Base-by-base conservation (phyloP, 140 eudicot genomes). In the Cichorium intybus region DNA sequence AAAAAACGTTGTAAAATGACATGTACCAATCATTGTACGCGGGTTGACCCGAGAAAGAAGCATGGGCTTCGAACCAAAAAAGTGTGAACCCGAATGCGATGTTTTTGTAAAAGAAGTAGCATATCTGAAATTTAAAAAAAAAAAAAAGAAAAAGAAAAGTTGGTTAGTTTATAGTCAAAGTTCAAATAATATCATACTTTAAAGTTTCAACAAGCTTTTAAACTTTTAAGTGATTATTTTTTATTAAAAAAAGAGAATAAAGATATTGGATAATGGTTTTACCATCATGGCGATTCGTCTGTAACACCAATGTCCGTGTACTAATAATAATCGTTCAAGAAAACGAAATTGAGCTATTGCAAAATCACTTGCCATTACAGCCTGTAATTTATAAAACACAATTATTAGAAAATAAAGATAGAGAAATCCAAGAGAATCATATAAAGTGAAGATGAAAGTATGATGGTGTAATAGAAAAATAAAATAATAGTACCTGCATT, bases 291-390 rank as follows among this genome's bases (percentile, higher is more conserved):
- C 74, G 57, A 94, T 82, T 75, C 99, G 83, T 73, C 99, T 84
- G 80, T 94, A 94, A 67, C 95, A 94, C 99, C 99, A 94, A 73
- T 94, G 99, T 43, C 99, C 99, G 68, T 94, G 99, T 34, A 94
- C 95, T 81, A 94, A 68, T 74, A 94, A 82, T 56, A 94, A 59
- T 35, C 99, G 75, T 76, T 94, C 99, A 15, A 94, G 97, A 75
- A 81, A 94, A 22, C 87, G 84, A 71, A 94, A 94, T 45, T 94
- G 99, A 54, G 97, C 97, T 64, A 94, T 86, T 60, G 97, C 79
- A 71, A 75, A 89, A 84, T 94, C 99, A 71, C 99, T 94, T 35
- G 99, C 79, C 99, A 94, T 94, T 48, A 83, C 95, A 80, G 99
- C 99, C 99, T 94, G 79, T 24, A 65, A 24, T 50, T 56, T 28